phyloP scores from a whole-genome alignment of 495 filamentous ascomycete species.

The Penicillium ochrochloron region DNA sequence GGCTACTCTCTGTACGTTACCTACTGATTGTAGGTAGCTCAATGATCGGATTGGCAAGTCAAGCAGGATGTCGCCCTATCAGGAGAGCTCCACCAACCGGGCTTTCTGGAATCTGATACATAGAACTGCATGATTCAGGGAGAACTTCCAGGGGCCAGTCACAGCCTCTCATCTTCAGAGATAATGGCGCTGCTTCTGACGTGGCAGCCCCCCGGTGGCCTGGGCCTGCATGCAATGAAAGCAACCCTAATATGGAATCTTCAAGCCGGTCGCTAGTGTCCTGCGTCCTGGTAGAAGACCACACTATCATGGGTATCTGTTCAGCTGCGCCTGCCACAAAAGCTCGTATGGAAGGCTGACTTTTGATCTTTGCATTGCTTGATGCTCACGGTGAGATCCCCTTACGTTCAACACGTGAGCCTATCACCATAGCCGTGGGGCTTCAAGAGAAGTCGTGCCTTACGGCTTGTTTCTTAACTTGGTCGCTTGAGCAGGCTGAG shows the following conservation, averaged over 20 bases:
- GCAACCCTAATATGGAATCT: slow-evolving; percentile 24
- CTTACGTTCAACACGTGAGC: slow-evolving; percentile 21
- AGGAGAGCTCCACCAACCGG: slow-evolving; percentile 10
- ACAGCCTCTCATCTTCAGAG: slow-evolving; percentile 17
- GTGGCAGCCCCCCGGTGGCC: slow-evolving; percentile 30
- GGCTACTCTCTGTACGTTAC: background rate
- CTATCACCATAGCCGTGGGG: slow-evolving; percentile 11
- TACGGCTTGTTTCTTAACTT: slow-evolving; percentile 10
- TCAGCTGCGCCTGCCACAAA: slow-evolving; percentile 21
- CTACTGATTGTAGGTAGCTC: slow-evolving; percentile 19
- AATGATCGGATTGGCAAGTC: slow-evolving; percentile 22
- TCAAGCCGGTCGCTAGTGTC: slow-evolving; percentile 15
- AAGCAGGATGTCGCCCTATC: slow-evolving; percentile 26
- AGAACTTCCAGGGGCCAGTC: slow-evolving; percentile 18
- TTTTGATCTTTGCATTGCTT: slow-evolving; percentile 8
- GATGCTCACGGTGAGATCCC: slow-evolving; percentile 12
- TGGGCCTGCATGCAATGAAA: slow-evolving; percentile 17
- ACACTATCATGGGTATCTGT: slow-evolving; percentile 6
- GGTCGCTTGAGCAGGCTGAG: slow-evolving; percentile 8
- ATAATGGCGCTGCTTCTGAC: slow-evolving; percentile 34
- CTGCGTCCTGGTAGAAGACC: slow-evolving; percentile 15
- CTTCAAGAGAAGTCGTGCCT: background rate
- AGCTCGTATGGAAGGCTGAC: background rate
- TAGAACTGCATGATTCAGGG: slow-evolving; percentile 23
- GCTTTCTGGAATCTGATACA: slow-evolving; percentile 29